phyloP scores from a whole-genome alignment of 176 grass and related monocot species.

The Dendrocalamus sinicus region DNA sequence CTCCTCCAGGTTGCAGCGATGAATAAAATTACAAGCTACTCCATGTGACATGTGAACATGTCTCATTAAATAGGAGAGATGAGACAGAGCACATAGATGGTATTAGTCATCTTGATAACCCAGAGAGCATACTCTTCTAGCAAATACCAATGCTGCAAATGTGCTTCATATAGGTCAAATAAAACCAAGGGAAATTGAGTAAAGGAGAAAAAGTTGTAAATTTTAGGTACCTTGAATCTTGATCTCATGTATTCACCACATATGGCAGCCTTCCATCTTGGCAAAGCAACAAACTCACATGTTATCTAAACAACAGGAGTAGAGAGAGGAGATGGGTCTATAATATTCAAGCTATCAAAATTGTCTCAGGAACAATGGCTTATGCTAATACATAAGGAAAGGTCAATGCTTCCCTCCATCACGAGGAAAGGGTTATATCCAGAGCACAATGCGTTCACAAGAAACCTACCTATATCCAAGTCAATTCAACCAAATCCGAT shows the following conservation, averaged over 20 bases:
- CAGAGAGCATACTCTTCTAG: neutral
- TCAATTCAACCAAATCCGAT: slow-evolving; percentile 28
- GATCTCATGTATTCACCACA: slow-evolving; percentile 56
- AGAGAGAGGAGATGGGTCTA: neutral
- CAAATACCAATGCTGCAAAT: slow-evolving; percentile 15
- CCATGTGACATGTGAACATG: slow-evolving; percentile 86
- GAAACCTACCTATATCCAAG: neutral
- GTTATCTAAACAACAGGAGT: slow-evolving; percentile 59
- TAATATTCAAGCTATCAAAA: neutral
- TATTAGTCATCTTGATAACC: slow-evolving; percentile 20
- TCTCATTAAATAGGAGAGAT: slow-evolving; percentile 62
- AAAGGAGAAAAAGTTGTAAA: slow-evolving; percentile 4
- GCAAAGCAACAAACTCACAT: slow-evolving; percentile 84
- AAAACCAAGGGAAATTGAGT: slow-evolving; percentile 17
- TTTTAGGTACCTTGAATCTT: slow-evolving; percentile 78
- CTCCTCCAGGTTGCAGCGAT: slow-evolving; percentile 94
- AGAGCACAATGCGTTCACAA: too few species aligned
- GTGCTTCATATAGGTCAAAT: slow-evolving; percentile 22
- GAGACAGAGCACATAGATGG: slow-evolving; percentile 18
- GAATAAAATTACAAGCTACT: slow-evolving; percentile 90
- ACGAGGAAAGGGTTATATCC: neutral
- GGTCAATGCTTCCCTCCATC: slow-evolving; percentile 8
- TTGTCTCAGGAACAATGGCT: neutral
- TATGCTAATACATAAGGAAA: slow-evolving; percentile 29
- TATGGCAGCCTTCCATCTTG: slow-evolving; percentile 86